Conservation (phyloP, 2,329 filamentous ascomycete species). For the Lasiodiplodia hormozganensis region DNA sequence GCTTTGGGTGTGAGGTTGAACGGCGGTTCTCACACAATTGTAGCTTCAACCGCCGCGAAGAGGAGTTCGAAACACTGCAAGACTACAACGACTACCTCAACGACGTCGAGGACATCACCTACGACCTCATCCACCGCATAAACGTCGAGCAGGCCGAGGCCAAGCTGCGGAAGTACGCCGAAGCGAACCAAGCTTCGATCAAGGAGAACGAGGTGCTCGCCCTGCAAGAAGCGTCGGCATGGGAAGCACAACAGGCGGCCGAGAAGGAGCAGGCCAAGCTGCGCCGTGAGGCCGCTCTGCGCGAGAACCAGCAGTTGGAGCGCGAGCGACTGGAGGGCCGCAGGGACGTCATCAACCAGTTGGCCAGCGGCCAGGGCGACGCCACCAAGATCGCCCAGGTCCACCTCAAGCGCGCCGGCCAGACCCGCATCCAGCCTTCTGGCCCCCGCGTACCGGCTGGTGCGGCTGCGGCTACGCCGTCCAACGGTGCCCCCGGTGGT, state of each 20-base stretch:
- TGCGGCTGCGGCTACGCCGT: slow-evolving; percentile 32
- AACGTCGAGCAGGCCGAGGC: slow-evolving; percentile 70
- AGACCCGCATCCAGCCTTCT: slow-evolving; percentile 59
- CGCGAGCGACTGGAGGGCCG: slow-evolving; percentile 68
- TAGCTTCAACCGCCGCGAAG: slow-evolving; percentile 87
- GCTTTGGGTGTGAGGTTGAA: background rate
- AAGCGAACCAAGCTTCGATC: slow-evolving; percentile 70
- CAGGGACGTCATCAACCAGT: slow-evolving; percentile 72
- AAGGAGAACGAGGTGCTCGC: slow-evolving; percentile 57
- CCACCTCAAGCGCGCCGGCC: slow-evolving; percentile 70
- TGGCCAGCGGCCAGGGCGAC: slow-evolving; percentile 69
- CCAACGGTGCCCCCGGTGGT: slow-evolving; percentile 35
- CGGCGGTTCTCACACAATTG: slow-evolving; percentile 32
- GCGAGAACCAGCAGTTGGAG: slow-evolving; percentile 73
- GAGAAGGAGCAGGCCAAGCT: slow-evolving; percentile 72
- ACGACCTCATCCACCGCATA: slow-evolving; percentile 79
- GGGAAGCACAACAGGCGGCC: slow-evolving; percentile 57
- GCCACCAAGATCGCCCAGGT: slow-evolving; percentile 65
- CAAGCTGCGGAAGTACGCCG: slow-evolving; percentile 72
- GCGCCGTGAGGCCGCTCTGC: slow-evolving; percentile 66
- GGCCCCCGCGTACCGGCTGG: slow-evolving; percentile 12
- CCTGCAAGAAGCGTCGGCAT: slow-evolving; percentile 55
- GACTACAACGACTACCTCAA: slow-evolving; percentile 96
- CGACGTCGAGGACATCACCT: slow-evolving; percentile 86
- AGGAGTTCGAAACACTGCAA: slow-evolving; percentile 85